Percentiles rank a stretch among this genome's conserved stretches.
phyloP scores from a whole-genome alignment of 352 stramenopile species.

The Globisporangium mamillatum region DNA sequence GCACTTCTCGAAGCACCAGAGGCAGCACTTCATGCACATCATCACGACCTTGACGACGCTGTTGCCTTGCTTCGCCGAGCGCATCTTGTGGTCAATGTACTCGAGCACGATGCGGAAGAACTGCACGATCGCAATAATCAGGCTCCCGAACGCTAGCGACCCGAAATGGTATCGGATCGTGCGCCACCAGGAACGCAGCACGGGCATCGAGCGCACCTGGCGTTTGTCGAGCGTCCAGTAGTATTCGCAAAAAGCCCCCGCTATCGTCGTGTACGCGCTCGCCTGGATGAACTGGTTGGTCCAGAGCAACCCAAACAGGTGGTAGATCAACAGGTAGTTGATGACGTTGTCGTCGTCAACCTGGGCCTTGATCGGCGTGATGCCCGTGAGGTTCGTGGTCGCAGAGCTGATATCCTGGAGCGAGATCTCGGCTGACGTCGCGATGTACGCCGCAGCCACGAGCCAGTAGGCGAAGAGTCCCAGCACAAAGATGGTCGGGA shows the following conservation, averaged over 20 bases:
- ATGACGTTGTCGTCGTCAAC: slow-evolving; percentile 59
- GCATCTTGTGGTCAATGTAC: slow-evolving; percentile 81
- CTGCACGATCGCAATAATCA: slow-evolving; percentile 87
- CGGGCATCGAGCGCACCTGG: slow-evolving; percentile 38
- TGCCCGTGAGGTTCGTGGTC: slow-evolving; percentile 21
- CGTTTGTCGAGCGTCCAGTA: slow-evolving; percentile 87
- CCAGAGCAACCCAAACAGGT: slow-evolving; percentile 84
- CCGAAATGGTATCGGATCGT: slow-evolving; percentile 79
- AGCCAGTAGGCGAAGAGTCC: slow-evolving; percentile 75
- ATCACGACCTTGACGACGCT: slow-evolving; percentile 67
- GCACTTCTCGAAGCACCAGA: slow-evolving; percentile 89
- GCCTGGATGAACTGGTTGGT: slow-evolving; percentile 86
- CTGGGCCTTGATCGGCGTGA: slow-evolving; percentile 29
- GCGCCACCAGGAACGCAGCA: slow-evolving; percentile 61
- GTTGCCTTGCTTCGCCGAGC: slow-evolving; percentile 62
- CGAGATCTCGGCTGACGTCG: slow-evolving; percentile 55
- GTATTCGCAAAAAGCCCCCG: slow-evolving; percentile 80
- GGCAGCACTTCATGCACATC: slow-evolving; percentile 86
- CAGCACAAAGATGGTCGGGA: slow-evolving; percentile 67
- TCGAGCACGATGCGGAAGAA: slow-evolving; percentile 68
- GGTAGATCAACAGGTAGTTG: slow-evolving; percentile 82
- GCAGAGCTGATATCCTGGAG: slow-evolving; percentile 41
- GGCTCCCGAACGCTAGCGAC: slow-evolving; percentile 81
- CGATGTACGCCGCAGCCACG: slow-evolving; percentile 74
- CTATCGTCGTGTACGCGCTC: slow-evolving; percentile 67